A percentile compares a stretch with the other conserved stretches of the same genome.
These are phyloP conservation scores for Trifolium repens DNA, from an alignment of 306 rosid genomes.

Conservation along the genomic window DNA sequence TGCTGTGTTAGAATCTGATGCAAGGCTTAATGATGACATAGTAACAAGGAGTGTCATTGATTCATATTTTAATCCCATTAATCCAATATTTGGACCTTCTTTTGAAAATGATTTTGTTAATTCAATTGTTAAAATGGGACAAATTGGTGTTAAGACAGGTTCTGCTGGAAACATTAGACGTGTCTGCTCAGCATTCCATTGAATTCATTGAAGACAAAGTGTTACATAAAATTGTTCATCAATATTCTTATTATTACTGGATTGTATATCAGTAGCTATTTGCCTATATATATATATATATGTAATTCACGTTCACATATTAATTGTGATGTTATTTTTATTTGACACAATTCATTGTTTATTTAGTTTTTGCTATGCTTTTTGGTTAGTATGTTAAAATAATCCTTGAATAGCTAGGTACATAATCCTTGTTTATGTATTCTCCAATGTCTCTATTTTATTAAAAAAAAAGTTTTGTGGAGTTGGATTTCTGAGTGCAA, in stretches of 20 bases:
- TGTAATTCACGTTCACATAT: constrained; percentile 9
- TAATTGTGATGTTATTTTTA: not conserved
- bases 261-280: constrained; percentile 1
- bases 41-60: constrained; percentile 55
- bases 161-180: constrained; percentile 61
- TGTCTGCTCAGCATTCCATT: constrained; percentile 57
- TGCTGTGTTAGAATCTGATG: constrained; percentile 86
- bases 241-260: not conserved
- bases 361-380: no score
- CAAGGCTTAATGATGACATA: constrained; percentile 64
- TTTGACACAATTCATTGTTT: not conserved
- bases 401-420: no score
- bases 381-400: no score
- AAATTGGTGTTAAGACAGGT: constrained; percentile 78
- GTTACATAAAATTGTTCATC: not conserved
- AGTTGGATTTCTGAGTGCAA: no score
- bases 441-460: no score
- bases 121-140: constrained; percentile 77
- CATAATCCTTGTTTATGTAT: no score
- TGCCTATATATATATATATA: not conserved
- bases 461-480: no score
- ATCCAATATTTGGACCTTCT: constrained; percentile 59
- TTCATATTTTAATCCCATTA: constrained; percentile 54
- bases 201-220: not conserved
- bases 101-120: constrained; percentile 66